Percentiles rank a stretch among this genome's conserved stretches.
These are phyloP conservation scores for Saprolegnia diclina DNA, from an alignment of 352 stramenopile genomes.

Conservation along the genomic window DNA sequence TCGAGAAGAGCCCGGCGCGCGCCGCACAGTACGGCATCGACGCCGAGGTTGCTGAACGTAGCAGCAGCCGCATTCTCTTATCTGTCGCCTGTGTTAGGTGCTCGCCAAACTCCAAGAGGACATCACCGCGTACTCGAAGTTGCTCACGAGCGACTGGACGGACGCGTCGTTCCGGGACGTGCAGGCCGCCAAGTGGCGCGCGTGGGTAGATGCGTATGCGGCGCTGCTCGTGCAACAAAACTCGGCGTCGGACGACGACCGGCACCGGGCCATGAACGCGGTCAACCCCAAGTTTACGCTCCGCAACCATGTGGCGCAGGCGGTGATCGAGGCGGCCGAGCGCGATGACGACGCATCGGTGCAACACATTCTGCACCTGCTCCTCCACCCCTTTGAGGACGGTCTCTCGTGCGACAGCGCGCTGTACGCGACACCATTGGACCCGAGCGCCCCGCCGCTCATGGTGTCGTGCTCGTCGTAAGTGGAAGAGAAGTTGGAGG, in stretches of 20 bases:
- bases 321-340: constrained; percentile 73
- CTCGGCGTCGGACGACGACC: constrained; percentile 31
- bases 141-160: constrained; percentile 31
- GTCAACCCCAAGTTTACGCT: constrained; percentile 83
- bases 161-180: constrained; percentile 46
- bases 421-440: constrained; percentile 47
- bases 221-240: constrained; percentile 42
- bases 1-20: constrained; percentile 52
- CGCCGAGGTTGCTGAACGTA: constrained; percentile 49
- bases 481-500: not conserved
- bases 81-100: constrained; percentile 33
- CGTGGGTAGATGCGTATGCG: constrained; percentile 56
- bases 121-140: constrained; percentile 30
- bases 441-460: constrained; percentile 40
- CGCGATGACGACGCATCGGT: constrained; percentile 61
- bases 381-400: constrained; percentile 63
- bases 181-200: constrained; percentile 38
- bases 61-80: too few relatives aligned
- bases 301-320: constrained; percentile 86
- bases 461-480: constrained; percentile 85
- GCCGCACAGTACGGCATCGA: constrained; percentile 73
- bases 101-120: constrained; percentile 40
- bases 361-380: constrained; percentile 59
- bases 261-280: constrained; percentile 40
- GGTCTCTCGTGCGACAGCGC: constrained; percentile 35